phyloP scores from a whole-genome alignment of 495 filamentous ascomycete genomes.

The Cudoniella acicularis region DNA sequence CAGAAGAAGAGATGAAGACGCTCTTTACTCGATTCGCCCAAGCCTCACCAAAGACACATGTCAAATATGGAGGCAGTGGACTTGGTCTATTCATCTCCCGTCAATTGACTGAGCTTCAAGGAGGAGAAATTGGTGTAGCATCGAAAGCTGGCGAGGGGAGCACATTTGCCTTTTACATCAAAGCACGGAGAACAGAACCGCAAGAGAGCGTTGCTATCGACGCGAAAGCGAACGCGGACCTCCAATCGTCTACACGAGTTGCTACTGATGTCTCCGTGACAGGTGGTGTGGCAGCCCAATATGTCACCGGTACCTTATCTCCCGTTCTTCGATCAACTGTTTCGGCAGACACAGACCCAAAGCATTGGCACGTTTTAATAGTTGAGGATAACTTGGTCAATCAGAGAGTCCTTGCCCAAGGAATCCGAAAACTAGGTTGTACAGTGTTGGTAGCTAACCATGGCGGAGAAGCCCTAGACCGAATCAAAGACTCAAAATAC shows the following conservation, averaged over 20 bases:
- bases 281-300: not conserved
- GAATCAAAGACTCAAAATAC: slow-evolving; percentile 24
- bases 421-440: slow-evolving; percentile 65
- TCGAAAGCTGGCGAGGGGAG: slow-evolving; percentile 68
- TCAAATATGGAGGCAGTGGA: slow-evolving; percentile 71
- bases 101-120: slow-evolving; percentile 72
- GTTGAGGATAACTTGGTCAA: slow-evolving; percentile 87
- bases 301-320: slow-evolving; percentile 10
- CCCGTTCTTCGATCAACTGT: slow-evolving; percentile 40
- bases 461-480: slow-evolving; percentile 66
- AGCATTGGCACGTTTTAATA: slow-evolving; percentile 51
- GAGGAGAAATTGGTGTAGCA: slow-evolving; percentile 74
- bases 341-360: not conserved
- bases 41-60: slow-evolving; percentile 66
- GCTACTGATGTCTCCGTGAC: not conserved
- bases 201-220: not conserved
- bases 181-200: slow-evolving; percentile 30
- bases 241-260: not conserved
- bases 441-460: slow-evolving; percentile 71
- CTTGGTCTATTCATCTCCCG: slow-evolving; percentile 79
- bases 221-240: not conserved
- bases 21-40: slow-evolving; percentile 81
- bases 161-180: slow-evolving; percentile 77
- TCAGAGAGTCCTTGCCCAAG: slow-evolving; percentile 59
- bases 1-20: slow-evolving; percentile 63